phyloP scores from a whole-genome alignment of 768 basidiomycete species.

The Rhodotorula graminis region DNA sequence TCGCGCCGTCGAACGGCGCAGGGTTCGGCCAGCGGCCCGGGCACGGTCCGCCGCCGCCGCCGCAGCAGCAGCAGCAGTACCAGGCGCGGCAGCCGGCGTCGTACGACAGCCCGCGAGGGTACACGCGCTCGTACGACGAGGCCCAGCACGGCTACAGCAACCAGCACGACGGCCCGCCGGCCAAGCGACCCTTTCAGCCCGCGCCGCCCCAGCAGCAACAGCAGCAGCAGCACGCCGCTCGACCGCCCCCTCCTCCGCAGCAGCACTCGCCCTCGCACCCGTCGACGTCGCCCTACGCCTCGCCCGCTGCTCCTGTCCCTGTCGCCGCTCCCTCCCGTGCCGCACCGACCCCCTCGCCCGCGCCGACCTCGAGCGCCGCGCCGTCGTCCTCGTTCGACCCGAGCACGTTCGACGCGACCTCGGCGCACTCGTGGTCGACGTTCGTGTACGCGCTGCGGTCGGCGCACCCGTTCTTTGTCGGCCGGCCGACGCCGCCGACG shows the following conservation, averaged over 20 bases:
- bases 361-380: background rate
- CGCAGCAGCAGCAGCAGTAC: background rate
- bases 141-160: background rate
- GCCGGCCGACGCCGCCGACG: constrained; percentile 19
- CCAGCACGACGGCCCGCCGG: constrained; percentile 1
- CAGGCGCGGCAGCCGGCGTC: background rate
- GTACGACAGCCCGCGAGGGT: background rate
- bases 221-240: background rate
- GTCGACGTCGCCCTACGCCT: background rate
- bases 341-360: background rate
- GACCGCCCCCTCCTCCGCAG: background rate
- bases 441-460: constrained; percentile 48
- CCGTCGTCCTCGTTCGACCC: constrained; percentile 57
- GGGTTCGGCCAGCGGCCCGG: background rate
- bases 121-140: background rate
- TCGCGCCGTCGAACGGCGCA: background rate
- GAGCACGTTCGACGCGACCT: constrained; percentile 66
- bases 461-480: constrained; percentile 12
- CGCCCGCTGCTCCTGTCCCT: too few relatives aligned
- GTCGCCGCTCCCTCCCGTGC: background rate
- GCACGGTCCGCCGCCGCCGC: background rate
- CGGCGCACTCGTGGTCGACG: constrained; percentile 70
- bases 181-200: constrained; percentile 1
- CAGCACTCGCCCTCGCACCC: background rate
- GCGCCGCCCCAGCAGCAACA: background rate